These are phyloP conservation scores for Microdochium paspali DNA, from an alignment of 2,329 filamentous ascomycete genomes.

Conservation along the genomic window DNA sequence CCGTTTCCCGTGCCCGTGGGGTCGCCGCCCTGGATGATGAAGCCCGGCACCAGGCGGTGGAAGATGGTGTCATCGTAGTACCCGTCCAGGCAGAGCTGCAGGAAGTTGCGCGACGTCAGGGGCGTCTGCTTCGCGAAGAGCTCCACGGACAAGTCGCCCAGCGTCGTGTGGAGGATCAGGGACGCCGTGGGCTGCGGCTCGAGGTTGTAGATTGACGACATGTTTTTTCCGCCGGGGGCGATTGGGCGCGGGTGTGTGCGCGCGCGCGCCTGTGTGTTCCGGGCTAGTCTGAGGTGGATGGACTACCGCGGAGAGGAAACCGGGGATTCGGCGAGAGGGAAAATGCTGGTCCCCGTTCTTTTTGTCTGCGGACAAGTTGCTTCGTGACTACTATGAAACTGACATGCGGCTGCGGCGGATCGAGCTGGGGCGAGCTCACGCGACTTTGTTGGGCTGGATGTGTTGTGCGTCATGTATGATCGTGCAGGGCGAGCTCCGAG, in stretches of 20 bases:
- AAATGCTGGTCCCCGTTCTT: too few relatives aligned
- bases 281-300: too few relatives aligned
- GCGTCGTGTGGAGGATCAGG: constrained; percentile 80
- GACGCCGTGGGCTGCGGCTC: constrained; percentile 92
- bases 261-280: neutral
- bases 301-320: too few relatives aligned
- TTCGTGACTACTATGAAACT: too few relatives aligned
- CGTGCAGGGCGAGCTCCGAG: too few relatives aligned
- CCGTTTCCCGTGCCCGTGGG: constrained; percentile 88
- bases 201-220: constrained; percentile 89
- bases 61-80: constrained; percentile 94
- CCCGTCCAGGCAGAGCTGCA: constrained; percentile 88
- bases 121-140: constrained; percentile 94
- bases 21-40: constrained; percentile 91
- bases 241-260: neutral
- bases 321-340: too few relatives aligned
- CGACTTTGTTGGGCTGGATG: too few relatives aligned
- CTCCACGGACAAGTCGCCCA: constrained; percentile 82
- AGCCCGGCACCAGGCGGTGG: constrained; percentile 83
- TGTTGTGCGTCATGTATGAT: too few relatives aligned
- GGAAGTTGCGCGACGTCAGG: constrained; percentile 85
- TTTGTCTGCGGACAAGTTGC: too few relatives aligned
- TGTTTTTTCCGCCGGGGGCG: constrained; percentile 23
- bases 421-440: too few relatives aligned
- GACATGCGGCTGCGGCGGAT: too few relatives aligned